phyloP scores from a whole-genome alignment of 2,329 filamentous ascomycete genomes.

The Penicillium sp. region DNA sequence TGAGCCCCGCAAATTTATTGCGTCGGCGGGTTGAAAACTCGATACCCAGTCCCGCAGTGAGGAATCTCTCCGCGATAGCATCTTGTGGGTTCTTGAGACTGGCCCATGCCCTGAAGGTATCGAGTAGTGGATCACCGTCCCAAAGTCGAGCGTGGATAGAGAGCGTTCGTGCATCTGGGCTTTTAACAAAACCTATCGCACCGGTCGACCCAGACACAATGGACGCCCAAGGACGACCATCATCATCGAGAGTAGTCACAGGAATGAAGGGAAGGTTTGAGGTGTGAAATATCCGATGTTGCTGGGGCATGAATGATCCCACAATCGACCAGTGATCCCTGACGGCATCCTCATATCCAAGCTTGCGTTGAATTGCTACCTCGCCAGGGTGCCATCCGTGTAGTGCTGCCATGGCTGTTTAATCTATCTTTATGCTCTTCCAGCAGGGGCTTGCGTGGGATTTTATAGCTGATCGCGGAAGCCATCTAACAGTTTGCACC shows the following conservation, averaged over 20 bases:
- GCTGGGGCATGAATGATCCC: constrained; percentile 23
- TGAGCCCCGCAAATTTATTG: constrained; percentile 30
- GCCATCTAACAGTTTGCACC: neutral
- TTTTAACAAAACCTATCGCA: constrained; percentile 26
- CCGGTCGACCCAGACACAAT: constrained; percentile 27
- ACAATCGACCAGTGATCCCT: constrained; percentile 21
- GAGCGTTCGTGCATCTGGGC: constrained; percentile 14
- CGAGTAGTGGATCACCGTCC: constrained; percentile 21
- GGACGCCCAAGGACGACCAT: constrained; percentile 28
- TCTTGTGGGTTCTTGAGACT: neutral
- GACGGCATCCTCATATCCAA: constrained; percentile 27
- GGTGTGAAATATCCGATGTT: constrained; percentile 30
- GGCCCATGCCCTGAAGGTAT: constrained; percentile 8
- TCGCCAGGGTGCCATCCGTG: constrained; percentile 32
- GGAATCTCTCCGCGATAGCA: constrained; percentile 10
- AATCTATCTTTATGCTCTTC: neutral
- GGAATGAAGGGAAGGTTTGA: constrained; percentile 30
- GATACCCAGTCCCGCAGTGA: constrained; percentile 29
- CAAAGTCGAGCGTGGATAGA: constrained; percentile 13
- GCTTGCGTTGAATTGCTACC: constrained; percentile 25
- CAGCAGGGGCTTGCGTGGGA: too few relatives aligned
- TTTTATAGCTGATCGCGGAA: too few relatives aligned
- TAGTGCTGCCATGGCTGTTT: constrained; percentile 20
- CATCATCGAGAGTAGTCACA: constrained; percentile 25
- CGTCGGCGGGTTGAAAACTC: constrained; percentile 30